Conservation (phyloP, 441 rosid species). For the Oxalis stricta region DNA sequence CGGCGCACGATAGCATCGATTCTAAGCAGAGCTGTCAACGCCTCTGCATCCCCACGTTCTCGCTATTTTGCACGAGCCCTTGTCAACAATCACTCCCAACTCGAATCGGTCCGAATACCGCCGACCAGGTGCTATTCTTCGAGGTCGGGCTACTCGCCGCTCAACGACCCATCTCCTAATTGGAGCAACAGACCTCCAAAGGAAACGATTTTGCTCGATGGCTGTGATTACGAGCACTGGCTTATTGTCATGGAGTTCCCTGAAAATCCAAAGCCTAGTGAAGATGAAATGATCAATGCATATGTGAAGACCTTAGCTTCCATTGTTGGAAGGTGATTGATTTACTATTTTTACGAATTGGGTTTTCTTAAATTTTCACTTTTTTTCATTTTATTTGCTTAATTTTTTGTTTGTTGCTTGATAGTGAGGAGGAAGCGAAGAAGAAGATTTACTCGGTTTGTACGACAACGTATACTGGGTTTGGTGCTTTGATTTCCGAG, state of each 20-base stretch:
- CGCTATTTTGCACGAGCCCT: slow-evolving; percentile 32
- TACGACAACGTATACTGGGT: slow-evolving; percentile 79
- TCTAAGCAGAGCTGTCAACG: slow-evolving; percentile 19
- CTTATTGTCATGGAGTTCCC: slow-evolving; percentile 88
- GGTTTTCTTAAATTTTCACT: neutral
- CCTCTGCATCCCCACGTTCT: slow-evolving; percentile 22
- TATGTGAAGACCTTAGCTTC: slow-evolving; percentile 73
- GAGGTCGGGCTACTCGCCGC: slow-evolving; percentile 68
- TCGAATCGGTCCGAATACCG: slow-evolving; percentile 16
- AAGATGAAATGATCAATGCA: slow-evolving; percentile 66
- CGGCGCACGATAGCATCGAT: slow-evolving; percentile 42
- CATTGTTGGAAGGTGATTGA: slow-evolving; percentile 50
- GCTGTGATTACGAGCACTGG: slow-evolving; percentile 96
- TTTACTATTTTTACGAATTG: neutral
- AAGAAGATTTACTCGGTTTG: slow-evolving; percentile 91
- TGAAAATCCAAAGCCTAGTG: slow-evolving; percentile 54
- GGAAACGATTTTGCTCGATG: slow-evolving; percentile 79
- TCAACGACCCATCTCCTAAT: slow-evolving; percentile 83
- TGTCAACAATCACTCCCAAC: slow-evolving; percentile 16
- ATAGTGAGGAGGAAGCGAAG: slow-evolving; percentile 94
- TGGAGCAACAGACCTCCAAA: slow-evolving; percentile 93
- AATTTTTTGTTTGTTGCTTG: neutral
- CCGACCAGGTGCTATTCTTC: slow-evolving; percentile 49
- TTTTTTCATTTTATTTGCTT: neutral
- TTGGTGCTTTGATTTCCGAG: slow-evolving; percentile 90